Percentiles rank a stretch among this genome's conserved stretches.
Conservation (phyloP, 345 rosid genomes). For the Acer yangbiense region DNA sequence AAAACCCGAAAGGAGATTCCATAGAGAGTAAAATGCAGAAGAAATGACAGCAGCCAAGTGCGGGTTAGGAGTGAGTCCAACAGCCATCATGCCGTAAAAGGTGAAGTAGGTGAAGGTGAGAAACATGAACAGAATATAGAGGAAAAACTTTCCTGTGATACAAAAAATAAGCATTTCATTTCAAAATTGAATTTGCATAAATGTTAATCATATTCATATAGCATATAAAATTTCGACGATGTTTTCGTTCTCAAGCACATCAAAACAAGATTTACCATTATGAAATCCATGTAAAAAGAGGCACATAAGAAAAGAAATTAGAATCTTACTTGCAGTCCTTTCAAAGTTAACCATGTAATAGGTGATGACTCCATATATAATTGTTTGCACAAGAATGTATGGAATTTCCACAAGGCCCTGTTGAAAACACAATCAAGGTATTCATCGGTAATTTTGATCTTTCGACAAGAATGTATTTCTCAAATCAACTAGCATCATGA, state of each 20-base stretch:
- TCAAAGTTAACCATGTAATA: conserved; percentile 85
- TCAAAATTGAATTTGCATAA: conserved; percentile 4
- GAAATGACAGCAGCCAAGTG: conserved; percentile 64
- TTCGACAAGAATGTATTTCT: not conserved
- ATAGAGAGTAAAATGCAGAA: conserved; percentile 80
- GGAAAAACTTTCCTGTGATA: conserved; percentile 44
- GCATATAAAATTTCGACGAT: not conserved
- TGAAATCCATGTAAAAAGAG: not conserved
- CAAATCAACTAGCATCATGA: not conserved
- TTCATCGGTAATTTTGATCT: not conserved
- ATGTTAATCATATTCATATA: not conserved
- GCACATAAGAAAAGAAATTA: not conserved
- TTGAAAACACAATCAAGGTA: not conserved
- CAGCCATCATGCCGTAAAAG: conserved; percentile 82
- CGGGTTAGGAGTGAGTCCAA: conserved; percentile 72
- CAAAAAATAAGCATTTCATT: not conserved
- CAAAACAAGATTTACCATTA: no score
- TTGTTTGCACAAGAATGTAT: conserved; percentile 65
- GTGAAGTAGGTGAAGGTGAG: conserved; percentile 65
- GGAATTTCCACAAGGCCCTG: conserved; percentile 96
- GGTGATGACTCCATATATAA: conserved; percentile 74
- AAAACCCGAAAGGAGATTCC: conserved; percentile 93
- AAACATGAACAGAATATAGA: conserved; percentile 56
- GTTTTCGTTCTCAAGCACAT: no score
- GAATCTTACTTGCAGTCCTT: conserved; percentile 64